These are phyloP conservation scores for Microascus cirrosus DNA, from an alignment of 2,329 filamentous ascomycete genomes.

Conservation along the genomic window DNA sequence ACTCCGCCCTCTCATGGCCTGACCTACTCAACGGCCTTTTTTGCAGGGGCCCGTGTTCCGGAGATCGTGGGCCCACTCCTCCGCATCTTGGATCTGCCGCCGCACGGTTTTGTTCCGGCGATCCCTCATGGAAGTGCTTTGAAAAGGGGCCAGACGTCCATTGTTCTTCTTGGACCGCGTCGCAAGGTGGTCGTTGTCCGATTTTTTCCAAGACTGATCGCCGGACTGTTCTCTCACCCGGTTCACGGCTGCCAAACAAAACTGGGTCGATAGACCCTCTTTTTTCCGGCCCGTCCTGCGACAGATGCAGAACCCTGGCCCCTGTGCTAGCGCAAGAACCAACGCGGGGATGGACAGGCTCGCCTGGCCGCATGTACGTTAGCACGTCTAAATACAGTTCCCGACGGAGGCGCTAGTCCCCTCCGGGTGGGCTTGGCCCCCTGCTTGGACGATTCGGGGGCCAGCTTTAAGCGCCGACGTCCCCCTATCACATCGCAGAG, in stretches of 20 bases:
- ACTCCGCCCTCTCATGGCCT: neutral
- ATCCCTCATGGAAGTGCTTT: too few species aligned
- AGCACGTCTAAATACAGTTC: neutral
- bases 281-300: neutral
- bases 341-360: neutral
- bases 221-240: neutral
- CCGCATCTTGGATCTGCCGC: too few species aligned
- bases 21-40: neutral
- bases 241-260: neutral
- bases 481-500: constrained; percentile 4
- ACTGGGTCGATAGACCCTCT: neutral
- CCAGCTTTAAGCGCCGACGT: constrained; percentile 3
- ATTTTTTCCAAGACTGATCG: neutral
- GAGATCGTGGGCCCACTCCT: neutral
- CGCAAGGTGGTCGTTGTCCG: neutral
- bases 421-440: neutral
- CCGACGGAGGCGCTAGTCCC: neutral
- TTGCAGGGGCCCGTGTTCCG: neutral
- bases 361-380: neutral
- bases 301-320: neutral
- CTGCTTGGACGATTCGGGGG: constrained; percentile 1
- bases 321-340: neutral
- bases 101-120: too few species aligned
- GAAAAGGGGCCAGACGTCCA: neutral
- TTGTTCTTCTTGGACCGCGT: neutral